A percentile compares a stretch with the other conserved stretches of the same genome.
Conservation (phyloP, 768 basidiomycete species). For the Podaxis sp. region DNA sequence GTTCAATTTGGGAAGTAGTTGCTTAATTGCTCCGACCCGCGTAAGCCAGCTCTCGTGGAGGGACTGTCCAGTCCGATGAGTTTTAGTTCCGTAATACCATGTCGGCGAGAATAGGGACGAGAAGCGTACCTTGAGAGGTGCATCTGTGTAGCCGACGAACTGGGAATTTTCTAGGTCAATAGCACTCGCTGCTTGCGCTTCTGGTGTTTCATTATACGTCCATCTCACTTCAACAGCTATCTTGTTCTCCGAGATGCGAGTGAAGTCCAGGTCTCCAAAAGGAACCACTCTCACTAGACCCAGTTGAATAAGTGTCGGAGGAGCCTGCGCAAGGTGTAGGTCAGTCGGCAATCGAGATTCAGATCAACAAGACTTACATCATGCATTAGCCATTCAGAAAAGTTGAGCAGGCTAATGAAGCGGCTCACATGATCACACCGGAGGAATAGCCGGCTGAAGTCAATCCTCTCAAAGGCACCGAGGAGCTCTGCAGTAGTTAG, state of each 20-base stretch:
- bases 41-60: no score
- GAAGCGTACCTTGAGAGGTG: no score
- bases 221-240: background rate
- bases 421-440: background rate
- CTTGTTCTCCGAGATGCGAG: background rate
- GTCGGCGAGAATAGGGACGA: no score
- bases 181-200: no score
- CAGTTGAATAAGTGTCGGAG: background rate
- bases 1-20: no score
- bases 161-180: no score
- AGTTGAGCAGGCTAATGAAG: background rate
- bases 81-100: no score
- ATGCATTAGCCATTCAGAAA: background rate
- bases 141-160: no score
- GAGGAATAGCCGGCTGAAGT: background rate
- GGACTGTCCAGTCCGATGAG: no score
- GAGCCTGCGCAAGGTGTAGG: background rate
- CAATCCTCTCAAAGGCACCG: background rate
- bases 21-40: no score
- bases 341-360: background rate
- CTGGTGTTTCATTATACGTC: background rate
- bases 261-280: background rate
- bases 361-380: background rate
- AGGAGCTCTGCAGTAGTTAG: background rate
- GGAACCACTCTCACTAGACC: background rate